These are phyloP conservation scores for Talaromyces piceae DNA, from an alignment of 2,329 filamentous ascomycete species.

Conservation along the genomic window DNA sequence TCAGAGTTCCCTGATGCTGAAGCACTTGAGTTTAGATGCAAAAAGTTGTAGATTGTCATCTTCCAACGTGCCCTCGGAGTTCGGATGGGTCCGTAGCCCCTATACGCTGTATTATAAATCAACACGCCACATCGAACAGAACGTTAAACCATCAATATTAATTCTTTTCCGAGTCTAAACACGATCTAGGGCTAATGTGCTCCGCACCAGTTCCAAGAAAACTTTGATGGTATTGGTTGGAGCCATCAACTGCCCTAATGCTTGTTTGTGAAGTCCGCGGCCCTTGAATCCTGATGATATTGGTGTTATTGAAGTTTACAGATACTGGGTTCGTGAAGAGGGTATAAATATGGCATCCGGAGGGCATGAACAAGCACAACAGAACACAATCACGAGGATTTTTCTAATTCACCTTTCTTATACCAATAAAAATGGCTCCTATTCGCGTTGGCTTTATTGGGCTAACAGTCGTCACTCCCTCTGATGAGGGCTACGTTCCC, in stretches of 20 bases:
- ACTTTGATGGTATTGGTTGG: neutral
- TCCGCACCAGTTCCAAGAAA: neutral
- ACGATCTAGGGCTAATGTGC: neutral
- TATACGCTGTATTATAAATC: neutral
- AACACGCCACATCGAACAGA: neutral
- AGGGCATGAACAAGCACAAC: neutral
- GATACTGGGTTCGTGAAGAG: neutral
- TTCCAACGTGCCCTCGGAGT: conserved; percentile 2
- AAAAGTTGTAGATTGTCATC: neutral
- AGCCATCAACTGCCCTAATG: neutral
- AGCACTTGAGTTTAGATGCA: neutral
- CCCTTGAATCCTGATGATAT: neutral
- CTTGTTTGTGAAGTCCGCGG: neutral
- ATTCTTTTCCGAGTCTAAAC: neutral
- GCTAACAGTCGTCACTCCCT: conserved; percentile 2
- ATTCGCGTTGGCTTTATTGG: conserved; percentile 10
- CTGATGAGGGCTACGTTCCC: conserved; percentile 1
- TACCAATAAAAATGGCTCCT: conserved; percentile 3
- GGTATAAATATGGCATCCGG: neutral
- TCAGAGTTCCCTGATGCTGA: too few species aligned
- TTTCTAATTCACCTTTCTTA: neutral
- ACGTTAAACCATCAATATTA: neutral
- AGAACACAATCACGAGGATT: neutral
- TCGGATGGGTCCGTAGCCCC: neutral
- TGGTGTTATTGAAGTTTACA: neutral